Base-by-base conservation (phyloP, 73 alveolate species). In the Paramecium sonneborni region DNA sequence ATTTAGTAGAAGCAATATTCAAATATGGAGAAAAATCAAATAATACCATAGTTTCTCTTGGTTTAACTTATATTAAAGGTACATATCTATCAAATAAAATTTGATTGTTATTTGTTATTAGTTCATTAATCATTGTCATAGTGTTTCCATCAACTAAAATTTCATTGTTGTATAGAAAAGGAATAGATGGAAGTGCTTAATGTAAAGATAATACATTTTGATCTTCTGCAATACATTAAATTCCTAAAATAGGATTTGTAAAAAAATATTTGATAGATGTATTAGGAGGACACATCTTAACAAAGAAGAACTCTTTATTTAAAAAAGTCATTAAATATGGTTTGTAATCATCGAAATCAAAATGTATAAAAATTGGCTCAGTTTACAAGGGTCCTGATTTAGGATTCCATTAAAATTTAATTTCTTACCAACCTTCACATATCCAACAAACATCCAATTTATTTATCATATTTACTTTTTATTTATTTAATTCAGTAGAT, bases 391-490 rank as follows among this genome's bases (percentile, higher is more conserved):
- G 0, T 11, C 87, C 87, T 6, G 87, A 74, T 20, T 74, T 74
- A 12, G 12, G 38, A 39, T 34, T 74, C 67, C 58, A 74, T n/a
- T 34, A n/a, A 38, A 74, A 74, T 74, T 37, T 74, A n/a, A 74
- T 74, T 74, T 74, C 87, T 37, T 37, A 37, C 87, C 87, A 74
- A 9, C 87, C 87, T 74, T 74, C 56, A 34, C 87, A 74, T 34
- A 74, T 74, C 87, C 87, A 74, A 74, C 87, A 74, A 34, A 74
- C 58, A 74, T 74, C 87, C 57, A 74, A 37, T 37, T 39, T 39
- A 74, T 74, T 74, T 10, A 37, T 74, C 87, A 34, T 74, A 18
- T 37, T 74, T 35, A 74, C 26, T n/a, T 74, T 74, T 18, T 74
- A 74, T 10, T 35, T 37, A 23, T 37, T 74, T 18, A 39, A 8